Base-by-base conservation (phyloP, 148 eudicot genomes). In the Persicaria tinctoria region DNA sequence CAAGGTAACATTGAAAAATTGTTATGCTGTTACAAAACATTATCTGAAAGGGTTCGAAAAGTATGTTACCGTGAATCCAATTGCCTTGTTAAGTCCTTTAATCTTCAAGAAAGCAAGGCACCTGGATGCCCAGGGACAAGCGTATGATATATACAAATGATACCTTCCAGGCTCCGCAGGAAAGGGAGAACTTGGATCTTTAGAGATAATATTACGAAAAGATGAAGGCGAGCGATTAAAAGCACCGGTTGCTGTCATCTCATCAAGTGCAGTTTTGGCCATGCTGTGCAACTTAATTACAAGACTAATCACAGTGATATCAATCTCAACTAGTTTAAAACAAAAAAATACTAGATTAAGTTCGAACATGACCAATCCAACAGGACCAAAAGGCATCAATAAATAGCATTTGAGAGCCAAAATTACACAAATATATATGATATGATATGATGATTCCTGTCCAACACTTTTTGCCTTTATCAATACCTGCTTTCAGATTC, bases 71-170 rank as follows among this genome's bases (percentile, higher is more conserved):
- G 88, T 76, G 83, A 83, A 89, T 82, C 87, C 78, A 82, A 94
- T 89, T 70, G 88, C 96, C 74, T 87, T 85, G 32, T 89, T 90
- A 20, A 94, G 96, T 63, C 98, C 96, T 85, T 92, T 91, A 51
- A 92, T 82, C 79, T 92, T 86, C 69, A 94, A 78, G 79, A 79
- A 78, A 47, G 97, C 84, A 46, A 90, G 87, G 72, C 98, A 94
- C 75, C 98, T 84, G 38, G 85, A 84, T 46, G 98, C 98, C 97
- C 96, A 94, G 18, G 98, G 97, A 80, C 98, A 94, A 20, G 96
- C 98, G 82, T 91, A 94, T 9, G 98, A 91, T 78, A 94, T 76
- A 68, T 94, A 94, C 17, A 94, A 80, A 76, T 94, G 97, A 79
- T 94, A 92, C 85, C 98, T 87, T 75, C 98, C 97, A 50, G 89